Conservation (phyloP, 768 basidiomycete genomes). For the Phlegmacium glaucopus region DNA sequence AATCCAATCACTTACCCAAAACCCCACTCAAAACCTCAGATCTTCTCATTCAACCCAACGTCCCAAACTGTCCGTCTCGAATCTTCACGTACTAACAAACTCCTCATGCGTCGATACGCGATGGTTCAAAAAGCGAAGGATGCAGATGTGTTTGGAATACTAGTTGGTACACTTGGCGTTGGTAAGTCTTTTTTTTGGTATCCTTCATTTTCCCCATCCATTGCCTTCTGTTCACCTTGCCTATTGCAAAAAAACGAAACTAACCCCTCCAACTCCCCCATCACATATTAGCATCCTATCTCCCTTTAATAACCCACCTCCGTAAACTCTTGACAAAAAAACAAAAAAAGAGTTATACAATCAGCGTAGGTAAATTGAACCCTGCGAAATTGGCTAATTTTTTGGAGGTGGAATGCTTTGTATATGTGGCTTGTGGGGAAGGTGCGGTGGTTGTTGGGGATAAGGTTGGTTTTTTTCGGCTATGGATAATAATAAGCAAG, state of each 20-base stretch:
- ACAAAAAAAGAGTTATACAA: slow-evolving; percentile 90
- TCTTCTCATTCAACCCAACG: slow-evolving; percentile 74
- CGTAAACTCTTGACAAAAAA: slow-evolving; percentile 61
- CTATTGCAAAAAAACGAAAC: no score
- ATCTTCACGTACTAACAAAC: slow-evolving; percentile 67
- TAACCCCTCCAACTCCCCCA: not conserved
- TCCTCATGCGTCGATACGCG: slow-evolving; percentile 89
- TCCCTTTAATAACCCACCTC: slow-evolving; percentile 82
- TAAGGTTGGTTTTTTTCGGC: no score
- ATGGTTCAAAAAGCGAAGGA: slow-evolving; percentile 84
- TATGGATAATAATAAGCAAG: not conserved
- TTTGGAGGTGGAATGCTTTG: slow-evolving; percentile 93
- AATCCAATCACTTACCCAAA: not conserved
- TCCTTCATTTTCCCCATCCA: not conserved
- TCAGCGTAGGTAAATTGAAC: slow-evolving; percentile 92
- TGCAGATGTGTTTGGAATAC: slow-evolving; percentile 92
- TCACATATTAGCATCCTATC: slow-evolving; percentile 62
- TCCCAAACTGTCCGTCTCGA: slow-evolving; percentile 47
- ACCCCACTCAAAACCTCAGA: slow-evolving; percentile 38
- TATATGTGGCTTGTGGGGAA: slow-evolving; percentile 92
- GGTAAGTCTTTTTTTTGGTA: slow-evolving; percentile 41
- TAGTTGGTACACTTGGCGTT: slow-evolving; percentile 92
- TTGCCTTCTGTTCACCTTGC: no score
- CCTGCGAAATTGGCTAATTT: slow-evolving; percentile 96
- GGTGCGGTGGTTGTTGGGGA: no score